Evolutionary conservation across 108 stramenopile species (phyloP), one percentile per base, ranked within the genome.

Genomic region (Schizochytrium sp.): DNA sequence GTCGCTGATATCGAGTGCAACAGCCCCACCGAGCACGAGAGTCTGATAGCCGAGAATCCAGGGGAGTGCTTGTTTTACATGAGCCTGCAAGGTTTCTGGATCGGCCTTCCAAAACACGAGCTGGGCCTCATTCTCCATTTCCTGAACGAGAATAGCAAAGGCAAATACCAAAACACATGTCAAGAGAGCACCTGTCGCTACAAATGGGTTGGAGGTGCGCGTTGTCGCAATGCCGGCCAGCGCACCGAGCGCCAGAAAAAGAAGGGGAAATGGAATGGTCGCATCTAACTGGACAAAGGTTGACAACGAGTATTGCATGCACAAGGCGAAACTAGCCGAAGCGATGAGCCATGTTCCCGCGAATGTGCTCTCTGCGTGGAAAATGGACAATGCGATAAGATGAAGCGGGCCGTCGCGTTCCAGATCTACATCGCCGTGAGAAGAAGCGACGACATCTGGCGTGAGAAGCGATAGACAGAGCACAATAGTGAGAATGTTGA

Each of bases 401-500:
- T 69, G 63, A 12, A 69, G 63, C 25, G 63, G 63, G 10, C 63
- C 63, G 63, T 69, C 63, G 63, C 63, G 63, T 10, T 69, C 63
- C 63, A 41, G 21, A 18, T 4, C 63, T 8, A 3, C 21, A 18
- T 3, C 0, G 41, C 34, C 41, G 3, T 34, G 34, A 34, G 34
- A 34, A 34, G 63, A 10, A 14, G 6, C 25, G 34, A 41, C 25
- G 14, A 69, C 6, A 69, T 69, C 63, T 41, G 63, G 63, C 25
- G 34, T 4, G 63, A 69, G 34, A 28, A 69, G 76, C 51, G 76
- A 83, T 6, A 53, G 6, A 34, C 94, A 94, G 23, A 96, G 87
- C 12, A 90, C 87, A 25, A 95, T 90, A 5, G 96, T 95, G 44
- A 96, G 87, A 5, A 95, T 34, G 91, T 96, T 96, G 93, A 96